A percentile compares a stretch with the other conserved stretches of the same genome.
These are phyloP conservation scores for Dryas integrifolia DNA, from an alignment of 331 rosid species.

Conservation along the genomic window DNA sequence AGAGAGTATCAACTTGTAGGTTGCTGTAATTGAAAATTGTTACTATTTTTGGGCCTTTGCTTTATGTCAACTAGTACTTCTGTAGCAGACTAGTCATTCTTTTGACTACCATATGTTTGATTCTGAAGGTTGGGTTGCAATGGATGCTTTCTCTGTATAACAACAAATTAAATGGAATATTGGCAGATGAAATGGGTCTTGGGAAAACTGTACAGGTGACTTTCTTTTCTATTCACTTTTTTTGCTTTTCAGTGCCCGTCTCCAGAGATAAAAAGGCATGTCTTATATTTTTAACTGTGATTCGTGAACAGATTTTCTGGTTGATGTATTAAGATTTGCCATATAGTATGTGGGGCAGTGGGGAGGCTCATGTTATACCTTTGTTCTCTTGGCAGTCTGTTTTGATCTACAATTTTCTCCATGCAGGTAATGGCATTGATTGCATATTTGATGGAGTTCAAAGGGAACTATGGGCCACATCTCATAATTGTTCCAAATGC, in stretches of 20 bases:
- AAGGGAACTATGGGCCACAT: constrained; percentile 99
- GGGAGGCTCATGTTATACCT: constrained; percentile 19
- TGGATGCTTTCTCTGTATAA: constrained; percentile 99
- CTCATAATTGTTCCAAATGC: constrained; percentile 99
- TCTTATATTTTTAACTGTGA: constrained; percentile 18
- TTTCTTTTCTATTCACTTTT: constrained; percentile 21
- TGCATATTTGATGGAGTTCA: constrained; percentile 98
- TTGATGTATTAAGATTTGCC: constrained; percentile 19
- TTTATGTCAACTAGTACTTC: constrained; percentile 18
- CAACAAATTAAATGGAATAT: constrained; percentile 95
- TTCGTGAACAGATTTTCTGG: background rate
- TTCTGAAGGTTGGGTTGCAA: constrained; percentile 88
- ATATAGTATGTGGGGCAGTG: constrained; percentile 9
- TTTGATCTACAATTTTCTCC: constrained; percentile 13
- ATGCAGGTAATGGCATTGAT: constrained; percentile 98
- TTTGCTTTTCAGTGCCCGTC: constrained; percentile 24
- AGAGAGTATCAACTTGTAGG: constrained; percentile 99
- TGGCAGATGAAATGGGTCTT: constrained; percentile 99
- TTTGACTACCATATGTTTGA: constrained; percentile 14
- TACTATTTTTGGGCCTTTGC: constrained; percentile 11
- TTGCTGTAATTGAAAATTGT: constrained; percentile 34
- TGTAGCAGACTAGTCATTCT: constrained; percentile 5
- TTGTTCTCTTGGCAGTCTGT: constrained; percentile 7
- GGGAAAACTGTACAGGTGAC: constrained; percentile 96
- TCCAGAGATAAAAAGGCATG: constrained; percentile 21